These are phyloP conservation scores for Biscogniauxia sp. DNA, from an alignment of 2,329 filamentous ascomycete species.

Conservation along the genomic window DNA sequence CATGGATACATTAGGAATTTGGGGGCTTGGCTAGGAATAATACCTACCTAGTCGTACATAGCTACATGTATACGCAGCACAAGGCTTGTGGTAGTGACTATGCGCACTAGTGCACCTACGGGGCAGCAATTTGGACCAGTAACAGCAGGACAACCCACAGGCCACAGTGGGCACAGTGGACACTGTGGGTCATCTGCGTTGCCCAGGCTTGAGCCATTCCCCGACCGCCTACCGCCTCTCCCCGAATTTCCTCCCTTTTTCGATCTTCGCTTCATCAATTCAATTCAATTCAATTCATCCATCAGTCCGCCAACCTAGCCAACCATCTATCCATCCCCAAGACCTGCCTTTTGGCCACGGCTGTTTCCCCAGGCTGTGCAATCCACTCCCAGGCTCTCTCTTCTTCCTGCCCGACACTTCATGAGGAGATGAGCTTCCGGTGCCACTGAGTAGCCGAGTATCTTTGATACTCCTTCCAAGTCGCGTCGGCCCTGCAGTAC, in stretches of 20 bases:
- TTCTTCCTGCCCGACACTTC: slow-evolving; percentile 14
- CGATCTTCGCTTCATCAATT: slow-evolving; percentile 29
- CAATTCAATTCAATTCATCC: slow-evolving; percentile 20
- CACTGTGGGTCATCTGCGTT: neutral
- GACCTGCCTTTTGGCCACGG: slow-evolving; percentile 24
- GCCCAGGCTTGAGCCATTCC: neutral
- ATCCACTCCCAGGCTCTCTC: slow-evolving; percentile 16
- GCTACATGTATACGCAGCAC: neutral
- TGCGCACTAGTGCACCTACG: neutral
- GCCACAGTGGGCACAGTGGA: neutral
- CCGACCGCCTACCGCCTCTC: slow-evolving; percentile 29
- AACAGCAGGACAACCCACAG: neutral
- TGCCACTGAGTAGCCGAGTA: slow-evolving; percentile 25
- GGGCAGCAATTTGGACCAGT: neutral
- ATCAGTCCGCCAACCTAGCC: slow-evolving; percentile 12
- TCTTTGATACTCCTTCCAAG: slow-evolving; percentile 27
- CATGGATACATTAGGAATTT: neutral
- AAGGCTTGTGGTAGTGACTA: neutral
- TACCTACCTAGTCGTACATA: neutral
- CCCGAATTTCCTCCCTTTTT: slow-evolving; percentile 31
- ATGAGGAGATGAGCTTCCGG: slow-evolving; percentile 28
- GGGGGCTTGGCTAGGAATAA: neutral
- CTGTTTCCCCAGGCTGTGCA: slow-evolving; percentile 24
- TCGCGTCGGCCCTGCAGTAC: slow-evolving; percentile 14
- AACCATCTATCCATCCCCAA: neutral